Base-by-base conservation (phyloP, 495 filamentous ascomycete genomes). In the Penicillium taxi region DNA sequence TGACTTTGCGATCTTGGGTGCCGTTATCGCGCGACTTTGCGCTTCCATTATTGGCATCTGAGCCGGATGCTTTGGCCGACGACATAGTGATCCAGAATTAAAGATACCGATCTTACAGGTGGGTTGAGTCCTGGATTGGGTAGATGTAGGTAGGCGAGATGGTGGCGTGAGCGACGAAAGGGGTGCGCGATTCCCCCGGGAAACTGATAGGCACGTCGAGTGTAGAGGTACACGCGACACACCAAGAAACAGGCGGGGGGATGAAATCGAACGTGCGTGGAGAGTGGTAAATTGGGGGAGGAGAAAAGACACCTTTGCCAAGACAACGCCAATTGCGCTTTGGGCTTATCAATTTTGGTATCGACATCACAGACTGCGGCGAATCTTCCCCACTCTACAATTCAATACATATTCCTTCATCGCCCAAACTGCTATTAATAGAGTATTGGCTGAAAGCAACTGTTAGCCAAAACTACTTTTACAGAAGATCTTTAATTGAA, bases 1-100 rank as follows among this genome's bases (percentile, higher is more conserved):
- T 96, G 62, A 78, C 94, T 58, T 83, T 85, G 42, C 87, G 81
- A 30, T 86, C 84, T 56, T 90, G 83, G 58, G 88, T 94, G 42
- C 91, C 91, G 52, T 96, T 89, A 53, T 86, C 78, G 41, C 84
- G 81, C 54, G 72, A 75, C 60, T 81, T 81, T 31, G 85, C 74
- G 26, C 73, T 65, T 37, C 52, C 58, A 22, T 78, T 76, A 51
- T 74, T 50, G 59, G 74, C 66, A 49, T 88, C 78, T 34, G 77
- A 72, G 45, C 86, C 85, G 37, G 82, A 82, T 39, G 88, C 69
- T 50, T 75, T 80, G 44, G 84, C 82, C 47, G 79, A 80, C 41
- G 84, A 76, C 88, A 94, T 93, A 50, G 52, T 61, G 51, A 45
- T 34, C 21, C 32, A 39, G 7, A 13, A 13, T 35, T 12, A 9